Conservation (phyloP, 2,329 filamentous ascomycete species). For the Nectriaceae sp. region DNA sequence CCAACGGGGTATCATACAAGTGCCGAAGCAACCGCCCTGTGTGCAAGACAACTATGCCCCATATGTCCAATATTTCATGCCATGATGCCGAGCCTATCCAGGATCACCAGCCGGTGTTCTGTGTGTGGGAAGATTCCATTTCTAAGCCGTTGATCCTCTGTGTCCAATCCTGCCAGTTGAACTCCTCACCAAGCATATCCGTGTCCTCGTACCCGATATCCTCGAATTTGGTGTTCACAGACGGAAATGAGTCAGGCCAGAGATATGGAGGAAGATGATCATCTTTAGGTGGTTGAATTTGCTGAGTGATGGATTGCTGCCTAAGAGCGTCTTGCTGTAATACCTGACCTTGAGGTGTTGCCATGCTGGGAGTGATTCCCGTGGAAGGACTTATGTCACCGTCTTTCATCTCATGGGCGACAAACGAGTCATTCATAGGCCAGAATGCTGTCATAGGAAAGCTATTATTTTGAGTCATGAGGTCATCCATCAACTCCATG, state of each 20-base stretch:
- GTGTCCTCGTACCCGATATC: slow-evolving; percentile 33
- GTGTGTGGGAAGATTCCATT: no score
- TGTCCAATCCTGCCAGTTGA: slow-evolving; percentile 53
- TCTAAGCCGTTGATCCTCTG: slow-evolving; percentile 43
- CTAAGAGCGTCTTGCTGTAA: slow-evolving; percentile 19
- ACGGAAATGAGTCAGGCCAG: slow-evolving; percentile 40
- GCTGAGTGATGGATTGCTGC: slow-evolving; percentile 9
- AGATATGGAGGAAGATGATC: slow-evolving; percentile 43
- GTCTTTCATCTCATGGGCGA: slow-evolving; percentile 21
- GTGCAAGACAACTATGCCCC: no score
- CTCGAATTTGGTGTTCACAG: slow-evolving; percentile 31
- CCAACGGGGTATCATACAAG: slow-evolving; percentile 29
- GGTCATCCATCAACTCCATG: slow-evolving; percentile 31
- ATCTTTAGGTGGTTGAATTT: slow-evolving; percentile 30
- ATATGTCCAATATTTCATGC: no score
- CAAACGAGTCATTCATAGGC: slow-evolving; percentile 22
- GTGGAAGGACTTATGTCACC: slow-evolving; percentile 1
- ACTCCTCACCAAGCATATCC: slow-evolving; percentile 44
- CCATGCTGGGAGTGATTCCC: not conserved
- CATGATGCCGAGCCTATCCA: no score
- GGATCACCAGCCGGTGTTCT: no score
- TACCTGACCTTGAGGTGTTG: slow-evolving; percentile 5
- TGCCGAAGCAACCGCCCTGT: no score
- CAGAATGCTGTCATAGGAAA: slow-evolving; percentile 23
- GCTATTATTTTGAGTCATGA: slow-evolving; percentile 13